These are phyloP conservation scores for Venturiaceae sp. DNA, from an alignment of 2,329 filamentous ascomycete genomes.

Conservation along the genomic window DNA sequence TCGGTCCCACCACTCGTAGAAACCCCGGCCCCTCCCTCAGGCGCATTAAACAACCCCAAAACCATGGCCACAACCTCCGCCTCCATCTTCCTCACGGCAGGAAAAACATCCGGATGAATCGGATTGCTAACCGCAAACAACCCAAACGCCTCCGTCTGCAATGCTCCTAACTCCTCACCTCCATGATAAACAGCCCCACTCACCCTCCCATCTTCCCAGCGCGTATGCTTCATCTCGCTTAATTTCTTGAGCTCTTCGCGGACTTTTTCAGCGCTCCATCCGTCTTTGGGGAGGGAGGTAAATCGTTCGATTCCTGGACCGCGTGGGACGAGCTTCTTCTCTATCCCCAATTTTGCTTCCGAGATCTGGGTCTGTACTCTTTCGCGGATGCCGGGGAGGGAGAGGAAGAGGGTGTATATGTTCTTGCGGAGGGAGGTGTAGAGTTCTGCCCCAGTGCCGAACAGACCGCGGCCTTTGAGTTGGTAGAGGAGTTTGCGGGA, in stretches of 20 bases:
- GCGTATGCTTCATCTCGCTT: conserved; percentile 80
- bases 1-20: conserved; percentile 91
- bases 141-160: conserved; percentile 89
- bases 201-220: conserved; percentile 93
- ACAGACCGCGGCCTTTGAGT: conserved; percentile 76
- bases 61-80: conserved; percentile 96
- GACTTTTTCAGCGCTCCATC: conserved; percentile 71
- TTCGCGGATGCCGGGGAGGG: conserved; percentile 73
- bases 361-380: conserved; percentile 78
- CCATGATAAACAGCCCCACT: conserved; percentile 96
- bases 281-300: conserved; percentile 69
- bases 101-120: conserved; percentile 96
- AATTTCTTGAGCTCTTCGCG: conserved; percentile 70
- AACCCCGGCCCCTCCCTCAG: conserved; percentile 74
- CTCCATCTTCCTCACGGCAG: conserved; percentile 97
- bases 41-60: conserved; percentile 78
- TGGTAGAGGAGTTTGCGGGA: conserved; percentile 72
- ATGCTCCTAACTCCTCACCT: conserved; percentile 65
- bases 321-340: conserved; percentile 71
- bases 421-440: conserved; percentile 64
- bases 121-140: conserved; percentile 94
- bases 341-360: conserved; percentile 69
- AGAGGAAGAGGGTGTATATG: conserved; percentile 77
- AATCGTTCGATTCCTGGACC: conserved; percentile 64
- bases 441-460: conserved; percentile 67